Evolutionary conservation across 805 yeast species (phyloP).

Genomic region (Candida nitratophila): DNA sequence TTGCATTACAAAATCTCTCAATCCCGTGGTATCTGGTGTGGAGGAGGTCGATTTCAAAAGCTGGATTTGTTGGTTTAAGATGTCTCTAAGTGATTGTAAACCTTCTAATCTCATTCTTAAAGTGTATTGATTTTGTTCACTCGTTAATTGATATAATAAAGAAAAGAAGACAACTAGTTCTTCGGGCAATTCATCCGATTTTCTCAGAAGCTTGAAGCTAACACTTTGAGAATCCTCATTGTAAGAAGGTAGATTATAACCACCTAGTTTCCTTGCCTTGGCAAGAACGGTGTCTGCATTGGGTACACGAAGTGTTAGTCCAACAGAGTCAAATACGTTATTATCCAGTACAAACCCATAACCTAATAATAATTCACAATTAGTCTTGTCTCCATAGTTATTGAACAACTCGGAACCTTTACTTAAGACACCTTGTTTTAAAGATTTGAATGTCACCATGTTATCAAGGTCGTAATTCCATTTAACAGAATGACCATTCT

Average conservation of each 20-base stretch:
- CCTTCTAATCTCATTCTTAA: constrained; percentile 59
- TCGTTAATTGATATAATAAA: constrained; percentile 39
- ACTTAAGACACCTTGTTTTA: constrained; percentile 22
- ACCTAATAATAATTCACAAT: constrained; percentile 57
- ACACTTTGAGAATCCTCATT: constrained; percentile 28
- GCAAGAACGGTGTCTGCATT: constrained; percentile 9
- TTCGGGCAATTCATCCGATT: constrained; percentile 25
- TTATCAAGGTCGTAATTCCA: constrained; percentile 40
- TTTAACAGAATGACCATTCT: constrained; percentile 47
- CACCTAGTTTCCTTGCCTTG: constrained; percentile 29
- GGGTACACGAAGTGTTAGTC: constrained; percentile 56
- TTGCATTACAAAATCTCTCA: constrained; percentile 19
- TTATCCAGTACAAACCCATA: constrained; percentile 67
- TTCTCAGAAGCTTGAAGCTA: constrained; percentile 29
- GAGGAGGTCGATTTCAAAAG: constrained; percentile 29
- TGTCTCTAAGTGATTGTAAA: constrained; percentile 41
- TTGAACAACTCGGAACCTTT: constrained; percentile 61
- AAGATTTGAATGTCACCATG: constrained; percentile 32
- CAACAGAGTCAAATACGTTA: constrained; percentile 47
- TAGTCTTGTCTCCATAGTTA: constrained; percentile 72
- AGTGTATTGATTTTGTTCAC: constrained; percentile 38
- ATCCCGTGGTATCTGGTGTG: constrained; percentile 7
- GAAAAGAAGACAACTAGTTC: constrained; percentile 47
- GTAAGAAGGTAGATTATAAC: constrained; percentile 33
- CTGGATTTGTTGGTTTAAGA: constrained; percentile 44